phyloP scores from a whole-genome alignment of 2,329 filamentous ascomycete genomes.

The Venturia pyrina region DNA sequence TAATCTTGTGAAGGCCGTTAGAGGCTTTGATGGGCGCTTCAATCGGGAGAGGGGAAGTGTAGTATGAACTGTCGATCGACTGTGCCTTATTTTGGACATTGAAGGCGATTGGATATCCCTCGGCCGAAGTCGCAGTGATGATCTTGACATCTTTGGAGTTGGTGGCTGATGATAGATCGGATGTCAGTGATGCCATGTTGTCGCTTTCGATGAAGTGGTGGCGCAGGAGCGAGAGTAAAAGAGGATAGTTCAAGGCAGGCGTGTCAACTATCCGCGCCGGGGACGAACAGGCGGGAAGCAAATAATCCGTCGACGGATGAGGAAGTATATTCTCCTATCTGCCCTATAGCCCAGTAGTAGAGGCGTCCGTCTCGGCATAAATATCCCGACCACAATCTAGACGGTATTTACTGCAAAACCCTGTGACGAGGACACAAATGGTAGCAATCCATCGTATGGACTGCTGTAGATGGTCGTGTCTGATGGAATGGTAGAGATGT shows the following conservation, averaged over 20 bases:
- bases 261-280: too few relatives aligned
- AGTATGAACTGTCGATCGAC: background rate
- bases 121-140: background rate
- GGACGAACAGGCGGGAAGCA: too few relatives aligned
- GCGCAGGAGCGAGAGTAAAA: slow-evolving; percentile 2
- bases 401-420: too few relatives aligned
- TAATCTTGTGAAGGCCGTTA: background rate
- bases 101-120: slow-evolving; percentile 1
- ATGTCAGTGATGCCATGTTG: background rate
- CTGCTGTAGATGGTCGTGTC: too few relatives aligned
- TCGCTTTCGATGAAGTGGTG: background rate
- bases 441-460: too few relatives aligned
- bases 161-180: too few relatives aligned
- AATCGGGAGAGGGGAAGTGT: background rate
- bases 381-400: background rate
- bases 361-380: too few relatives aligned
- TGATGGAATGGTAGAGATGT: too few relatives aligned
- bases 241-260: slow-evolving; percentile 1
- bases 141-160: background rate
- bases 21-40: background rate
- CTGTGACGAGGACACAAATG: too few relatives aligned
- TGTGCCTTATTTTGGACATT: background rate
- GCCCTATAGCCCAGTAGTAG: too few relatives aligned
- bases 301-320: too few relatives aligned
- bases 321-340: too few relatives aligned